phyloP scores from a whole-genome alignment of 495 filamentous ascomycete species.

The Podospora pseudopauciseta region DNA sequence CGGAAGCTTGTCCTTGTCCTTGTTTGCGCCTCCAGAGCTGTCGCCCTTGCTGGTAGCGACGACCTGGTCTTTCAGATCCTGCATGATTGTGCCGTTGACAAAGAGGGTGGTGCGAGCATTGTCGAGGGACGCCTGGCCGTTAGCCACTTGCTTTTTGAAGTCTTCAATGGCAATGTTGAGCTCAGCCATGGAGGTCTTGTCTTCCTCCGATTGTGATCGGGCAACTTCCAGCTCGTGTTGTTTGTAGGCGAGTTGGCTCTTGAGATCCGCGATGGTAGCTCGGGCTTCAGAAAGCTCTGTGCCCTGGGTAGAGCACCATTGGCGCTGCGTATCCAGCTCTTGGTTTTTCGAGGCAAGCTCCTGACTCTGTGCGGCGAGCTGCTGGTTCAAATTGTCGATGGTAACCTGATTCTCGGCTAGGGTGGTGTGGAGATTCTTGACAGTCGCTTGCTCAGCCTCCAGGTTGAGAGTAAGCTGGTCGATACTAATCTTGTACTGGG shows the following conservation, averaged over 20 bases:
- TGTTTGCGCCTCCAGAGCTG: not conserved
- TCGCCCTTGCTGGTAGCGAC: not conserved
- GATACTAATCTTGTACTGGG: not conserved
- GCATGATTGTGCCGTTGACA: not conserved
- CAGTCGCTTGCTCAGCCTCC: not conserved
- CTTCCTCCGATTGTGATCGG: no score
- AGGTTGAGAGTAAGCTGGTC: not conserved
- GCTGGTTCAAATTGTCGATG: not conserved
- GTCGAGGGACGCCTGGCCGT: not conserved
- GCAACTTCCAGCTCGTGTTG: not conserved
- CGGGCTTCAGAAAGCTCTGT: not conserved
- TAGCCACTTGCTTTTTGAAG: not conserved
- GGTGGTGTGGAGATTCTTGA: not conserved
- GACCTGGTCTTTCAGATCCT: not conserved
- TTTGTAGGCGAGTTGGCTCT: not conserved
- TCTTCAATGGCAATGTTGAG: not conserved
- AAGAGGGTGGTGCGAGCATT: not conserved
- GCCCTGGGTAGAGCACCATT: not conserved
- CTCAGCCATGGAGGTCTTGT: no score
- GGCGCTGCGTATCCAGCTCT: not conserved
- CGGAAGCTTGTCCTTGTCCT: not conserved
- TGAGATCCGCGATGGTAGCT: no score
- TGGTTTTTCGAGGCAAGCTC: not conserved
- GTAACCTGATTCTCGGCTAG: not conserved
- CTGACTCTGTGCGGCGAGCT: not conserved